These are phyloP conservation scores for Capsicum pubescens DNA, from an alignment of 257 asterid species.

Conservation along the genomic window DNA sequence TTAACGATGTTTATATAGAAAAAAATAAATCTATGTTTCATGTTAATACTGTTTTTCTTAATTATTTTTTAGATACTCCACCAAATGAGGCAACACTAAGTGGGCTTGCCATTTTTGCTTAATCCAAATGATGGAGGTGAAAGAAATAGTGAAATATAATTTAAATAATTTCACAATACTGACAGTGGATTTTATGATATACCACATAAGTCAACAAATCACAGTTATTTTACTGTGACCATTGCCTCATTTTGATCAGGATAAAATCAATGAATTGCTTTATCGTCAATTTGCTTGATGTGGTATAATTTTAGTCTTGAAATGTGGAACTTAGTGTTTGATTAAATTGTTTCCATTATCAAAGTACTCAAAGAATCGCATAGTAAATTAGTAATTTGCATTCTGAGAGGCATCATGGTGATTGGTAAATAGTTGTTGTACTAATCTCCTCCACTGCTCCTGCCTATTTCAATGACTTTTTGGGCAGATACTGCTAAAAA, in stretches of 20 bases:
- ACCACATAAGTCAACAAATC: background rate
- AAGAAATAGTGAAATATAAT: conserved; percentile 6
- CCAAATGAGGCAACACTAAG: conserved; percentile 24
- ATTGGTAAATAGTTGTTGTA: background rate
- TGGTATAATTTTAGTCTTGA: background rate
- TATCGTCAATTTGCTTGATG: conserved; percentile 1
- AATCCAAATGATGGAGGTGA: background rate
- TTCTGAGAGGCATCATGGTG: background rate
- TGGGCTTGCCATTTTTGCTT: conserved; percentile 11
- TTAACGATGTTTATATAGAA: background rate
- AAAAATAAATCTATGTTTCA: background rate
- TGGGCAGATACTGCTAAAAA: no score
- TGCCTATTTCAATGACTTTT: background rate
- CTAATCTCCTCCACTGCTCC: background rate
- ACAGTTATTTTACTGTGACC: conserved; percentile 3
- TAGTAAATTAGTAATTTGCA: background rate
- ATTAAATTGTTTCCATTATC: background rate
- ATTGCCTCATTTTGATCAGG: background rate
- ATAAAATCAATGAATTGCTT: background rate
- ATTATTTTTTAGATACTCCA: background rate
- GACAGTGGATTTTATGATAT: conserved; percentile 8
- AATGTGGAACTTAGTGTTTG: conserved; percentile 14
- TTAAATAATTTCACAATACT: background rate
- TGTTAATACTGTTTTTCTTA: background rate
- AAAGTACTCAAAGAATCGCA: conserved; percentile 11